Evolutionary conservation across 2,329 filamentous ascomycete species (phyloP).

Genomic region (Davidsoniella australis): DNA sequence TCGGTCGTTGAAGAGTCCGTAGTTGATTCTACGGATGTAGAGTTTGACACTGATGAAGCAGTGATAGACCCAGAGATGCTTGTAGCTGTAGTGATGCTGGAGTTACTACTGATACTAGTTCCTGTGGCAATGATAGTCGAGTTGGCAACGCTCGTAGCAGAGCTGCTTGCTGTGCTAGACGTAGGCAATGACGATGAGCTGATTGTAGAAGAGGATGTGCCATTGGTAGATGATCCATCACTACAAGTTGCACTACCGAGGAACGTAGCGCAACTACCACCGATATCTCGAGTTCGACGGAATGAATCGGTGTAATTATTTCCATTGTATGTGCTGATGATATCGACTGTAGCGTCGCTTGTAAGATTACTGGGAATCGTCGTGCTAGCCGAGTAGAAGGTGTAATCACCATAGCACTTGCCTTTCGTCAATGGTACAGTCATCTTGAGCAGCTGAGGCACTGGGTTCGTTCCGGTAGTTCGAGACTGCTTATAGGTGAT

Average conservation of each 20-base stretch:
- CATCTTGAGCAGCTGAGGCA: conserved; percentile 24
- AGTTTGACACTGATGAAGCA: no score
- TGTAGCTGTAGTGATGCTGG: no score
- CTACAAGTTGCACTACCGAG: conserved; percentile 19
- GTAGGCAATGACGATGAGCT: conserved; percentile 1
- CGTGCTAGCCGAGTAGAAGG: conserved; percentile 27
- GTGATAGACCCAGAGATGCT: no score
- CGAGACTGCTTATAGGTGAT: conserved; percentile 27
- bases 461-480: conserved; percentile 21
- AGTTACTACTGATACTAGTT: no score
- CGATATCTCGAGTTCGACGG: conserved; percentile 28
- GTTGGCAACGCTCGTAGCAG: not conserved
- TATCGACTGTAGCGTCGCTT: conserved; percentile 28
- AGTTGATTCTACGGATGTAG: no score
- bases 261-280: conserved; percentile 27
- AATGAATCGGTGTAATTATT: conserved; percentile 29
- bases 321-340: conserved; percentile 25
- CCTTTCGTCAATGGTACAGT: conserved; percentile 26
- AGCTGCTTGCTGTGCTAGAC: conserved; percentile 12
- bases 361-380: conserved; percentile 28
- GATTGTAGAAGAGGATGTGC: not conserved
- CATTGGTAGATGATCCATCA: not conserved
- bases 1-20: no score
- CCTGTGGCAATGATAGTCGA: not conserved
- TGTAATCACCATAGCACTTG: conserved; percentile 30